Evolutionary conservation across 148 eudicot species (phyloP).

Genomic region (Camellia granthamiana): DNA sequence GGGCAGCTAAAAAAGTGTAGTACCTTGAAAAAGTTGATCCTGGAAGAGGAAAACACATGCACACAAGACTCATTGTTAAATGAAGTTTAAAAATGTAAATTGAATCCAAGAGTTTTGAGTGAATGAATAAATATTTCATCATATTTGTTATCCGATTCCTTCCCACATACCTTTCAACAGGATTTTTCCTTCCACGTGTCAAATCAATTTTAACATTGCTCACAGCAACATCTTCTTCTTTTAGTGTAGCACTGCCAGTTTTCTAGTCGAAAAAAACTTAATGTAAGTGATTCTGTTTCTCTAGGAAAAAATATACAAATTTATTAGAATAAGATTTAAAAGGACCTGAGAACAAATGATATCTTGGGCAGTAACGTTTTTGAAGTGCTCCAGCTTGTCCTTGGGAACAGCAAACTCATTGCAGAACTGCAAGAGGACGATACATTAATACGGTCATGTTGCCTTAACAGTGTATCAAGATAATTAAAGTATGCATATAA

Average conservation of each 20-base stretch:
- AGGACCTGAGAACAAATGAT: conserved; percentile 64
- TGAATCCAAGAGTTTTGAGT: background rate
- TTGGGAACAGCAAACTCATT: conserved; percentile 68
- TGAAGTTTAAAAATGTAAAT: conserved; percentile 7
- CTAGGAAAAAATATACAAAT: background rate
- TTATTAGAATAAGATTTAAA: background rate
- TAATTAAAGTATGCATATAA: background rate
- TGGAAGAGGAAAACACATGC: conserved; percentile 27
- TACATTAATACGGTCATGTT: background rate
- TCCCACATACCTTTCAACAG: conserved; percentile 43
- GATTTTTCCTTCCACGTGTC: conserved; percentile 52
- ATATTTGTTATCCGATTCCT: background rate
- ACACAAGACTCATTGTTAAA: conserved; percentile 9
- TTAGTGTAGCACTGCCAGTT: conserved; percentile 38
- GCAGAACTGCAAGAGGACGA: conserved; percentile 44
- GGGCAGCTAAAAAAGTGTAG: background rate
- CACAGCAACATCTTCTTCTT: conserved; percentile 61
- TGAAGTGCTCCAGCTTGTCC: conserved; percentile 49
- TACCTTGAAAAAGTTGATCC: conserved; percentile 67
- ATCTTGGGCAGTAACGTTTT: conserved; percentile 45
- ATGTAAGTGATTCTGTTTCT: background rate
- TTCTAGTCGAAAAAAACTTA: conserved; percentile 23
- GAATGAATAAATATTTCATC: background rate
- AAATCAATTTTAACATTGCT: conserved; percentile 57
- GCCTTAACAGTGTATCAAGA: background rate